These are phyloP conservation scores for Metrosideros polymorpha DNA, from an alignment of 441 rosid genomes.

Conservation along the genomic window DNA sequence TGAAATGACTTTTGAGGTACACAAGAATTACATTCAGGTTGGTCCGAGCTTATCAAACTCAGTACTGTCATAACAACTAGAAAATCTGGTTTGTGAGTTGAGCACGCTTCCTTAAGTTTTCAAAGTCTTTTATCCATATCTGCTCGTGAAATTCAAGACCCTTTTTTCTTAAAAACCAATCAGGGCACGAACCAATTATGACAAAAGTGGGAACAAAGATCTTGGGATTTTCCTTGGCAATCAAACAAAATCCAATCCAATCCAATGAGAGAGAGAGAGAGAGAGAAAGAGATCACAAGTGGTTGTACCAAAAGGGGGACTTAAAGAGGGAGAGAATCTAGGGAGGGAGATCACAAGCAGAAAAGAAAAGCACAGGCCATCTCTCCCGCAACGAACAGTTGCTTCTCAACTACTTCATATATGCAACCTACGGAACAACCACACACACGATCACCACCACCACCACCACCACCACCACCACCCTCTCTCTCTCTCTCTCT, in stretches of 20 bases:
- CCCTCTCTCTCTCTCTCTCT: neutral
- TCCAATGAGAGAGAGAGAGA: neutral
- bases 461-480: neutral
- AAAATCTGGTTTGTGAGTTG: neutral
- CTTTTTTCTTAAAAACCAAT: neutral
- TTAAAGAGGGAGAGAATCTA: constrained; percentile 18
- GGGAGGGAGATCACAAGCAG: constrained; percentile 8
- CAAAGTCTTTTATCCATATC: neutral
- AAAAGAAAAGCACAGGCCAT: neutral
- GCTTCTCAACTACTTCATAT: neutral
- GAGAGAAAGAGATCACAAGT: constrained; percentile 4
- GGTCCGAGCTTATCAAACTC: neutral
- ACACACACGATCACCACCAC: neutral
- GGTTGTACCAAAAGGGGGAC: constrained; percentile 20
- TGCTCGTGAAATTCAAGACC: neutral
- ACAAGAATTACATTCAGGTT: neutral
- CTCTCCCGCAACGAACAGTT: neutral
- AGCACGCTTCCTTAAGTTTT: neutral
- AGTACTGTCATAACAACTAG: neutral
- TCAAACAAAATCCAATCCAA: constrained; percentile 23
- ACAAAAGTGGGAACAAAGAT: constrained; percentile 17
- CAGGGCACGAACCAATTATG: neutral
- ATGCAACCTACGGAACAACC: neutral
- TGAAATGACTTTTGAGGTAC: neutral
- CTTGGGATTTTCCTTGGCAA: constrained; percentile 23